Conservation (phyloP, 1,139 yeast genomes). For the Candida sp. region DNA sequence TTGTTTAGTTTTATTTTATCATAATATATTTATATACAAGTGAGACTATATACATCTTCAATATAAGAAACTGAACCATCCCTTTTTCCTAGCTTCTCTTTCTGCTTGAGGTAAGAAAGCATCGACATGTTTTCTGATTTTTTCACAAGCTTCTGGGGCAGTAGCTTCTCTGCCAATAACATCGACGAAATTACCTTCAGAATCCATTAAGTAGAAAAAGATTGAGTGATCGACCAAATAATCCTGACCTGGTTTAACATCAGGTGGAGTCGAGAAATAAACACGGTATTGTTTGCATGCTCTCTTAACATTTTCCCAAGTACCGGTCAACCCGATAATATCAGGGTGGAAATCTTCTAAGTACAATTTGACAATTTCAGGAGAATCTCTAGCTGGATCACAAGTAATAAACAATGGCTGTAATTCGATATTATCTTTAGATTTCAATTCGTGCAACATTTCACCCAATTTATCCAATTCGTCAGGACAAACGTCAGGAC, state of each 20-base stretch:
- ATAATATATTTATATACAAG: not conserved
- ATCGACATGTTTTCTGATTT: conserved; percentile 71
- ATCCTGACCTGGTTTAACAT: conserved; percentile 92
- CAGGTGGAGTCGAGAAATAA: conserved; percentile 92
- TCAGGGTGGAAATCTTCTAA: conserved; percentile 84
- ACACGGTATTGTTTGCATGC: conserved; percentile 88
- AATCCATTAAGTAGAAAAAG: conserved; percentile 94
- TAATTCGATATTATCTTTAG: conserved; percentile 52
- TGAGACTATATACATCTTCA: conserved; percentile 11
- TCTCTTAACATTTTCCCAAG: conserved; percentile 78
- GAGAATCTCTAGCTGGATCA: conserved; percentile 93
- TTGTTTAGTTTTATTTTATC: not conserved
- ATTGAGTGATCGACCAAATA: conserved; percentile 96
- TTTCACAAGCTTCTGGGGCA: conserved; percentile 73
- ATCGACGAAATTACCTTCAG: conserved; percentile 92
- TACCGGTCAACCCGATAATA: conserved; percentile 88
- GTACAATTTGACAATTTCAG: conserved; percentile 76
- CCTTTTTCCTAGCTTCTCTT: conserved; percentile 55
- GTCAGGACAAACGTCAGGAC: conserved; percentile 98
- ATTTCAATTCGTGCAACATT: conserved; percentile 64
- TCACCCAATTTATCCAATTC: conserved; percentile 88
- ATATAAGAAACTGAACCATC: conserved; percentile 55
- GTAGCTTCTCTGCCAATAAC: conserved; percentile 91
- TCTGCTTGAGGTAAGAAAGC: conserved; percentile 72
- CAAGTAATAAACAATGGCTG: conserved; percentile 93